Percentiles rank a stretch among this genome's conserved stretches.
These are phyloP conservation scores for Fonsecaea monophora DNA, from an alignment of 2,329 filamentous ascomycete species.

Conservation along the genomic window DNA sequence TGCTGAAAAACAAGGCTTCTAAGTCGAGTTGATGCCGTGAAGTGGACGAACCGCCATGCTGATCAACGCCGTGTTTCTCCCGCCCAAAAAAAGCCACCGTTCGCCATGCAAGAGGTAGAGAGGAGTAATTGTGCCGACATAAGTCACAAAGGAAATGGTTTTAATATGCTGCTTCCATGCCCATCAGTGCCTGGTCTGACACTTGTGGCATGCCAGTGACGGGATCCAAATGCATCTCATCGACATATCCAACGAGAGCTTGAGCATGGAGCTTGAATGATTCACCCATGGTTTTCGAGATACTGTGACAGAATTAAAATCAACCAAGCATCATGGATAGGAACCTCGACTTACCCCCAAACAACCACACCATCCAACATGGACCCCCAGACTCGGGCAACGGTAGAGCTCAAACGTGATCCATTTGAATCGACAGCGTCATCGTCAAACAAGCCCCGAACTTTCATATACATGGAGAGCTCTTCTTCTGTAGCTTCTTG, in stretches of 20 bases:
- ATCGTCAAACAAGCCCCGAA: slow-evolving; percentile 71
- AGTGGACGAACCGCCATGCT: slow-evolving; percentile 12
- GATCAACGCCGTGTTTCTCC: slow-evolving; percentile 21
- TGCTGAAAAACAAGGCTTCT: slow-evolving; percentile 20
- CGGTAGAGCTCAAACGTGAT: slow-evolving; percentile 88
- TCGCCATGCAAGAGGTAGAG: slow-evolving; percentile 32
- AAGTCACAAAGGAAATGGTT: slow-evolving; percentile 16
- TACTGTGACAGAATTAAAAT: slow-evolving; percentile 51
- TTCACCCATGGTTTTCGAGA: slow-evolving; percentile 88
- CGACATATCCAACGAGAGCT: slow-evolving; percentile 91
- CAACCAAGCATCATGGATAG: neutral
- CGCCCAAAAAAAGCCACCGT: slow-evolving; percentile 11
- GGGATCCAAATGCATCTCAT: slow-evolving; percentile 65
- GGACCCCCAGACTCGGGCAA: slow-evolving; percentile 93
- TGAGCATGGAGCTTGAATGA: slow-evolving; percentile 97
- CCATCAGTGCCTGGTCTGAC: slow-evolving; percentile 36
- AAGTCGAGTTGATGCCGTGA: slow-evolving; percentile 15
- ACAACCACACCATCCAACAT: slow-evolving; percentile 99
- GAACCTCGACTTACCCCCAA: slow-evolving; percentile 81
- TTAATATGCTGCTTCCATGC: slow-evolving; percentile 39
- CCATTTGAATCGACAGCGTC: slow-evolving; percentile 83
- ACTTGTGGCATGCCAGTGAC: slow-evolving; percentile 39
- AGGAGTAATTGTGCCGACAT: slow-evolving; percentile 20
- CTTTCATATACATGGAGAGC: slow-evolving; percentile 77
- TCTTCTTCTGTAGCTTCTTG: slow-evolving; percentile 87